Percentiles rank a stretch among this genome's conserved stretches.
Conservation (phyloP, 1,284 basidiomycete genomes). For the Anthracocystis setariae region DNA sequence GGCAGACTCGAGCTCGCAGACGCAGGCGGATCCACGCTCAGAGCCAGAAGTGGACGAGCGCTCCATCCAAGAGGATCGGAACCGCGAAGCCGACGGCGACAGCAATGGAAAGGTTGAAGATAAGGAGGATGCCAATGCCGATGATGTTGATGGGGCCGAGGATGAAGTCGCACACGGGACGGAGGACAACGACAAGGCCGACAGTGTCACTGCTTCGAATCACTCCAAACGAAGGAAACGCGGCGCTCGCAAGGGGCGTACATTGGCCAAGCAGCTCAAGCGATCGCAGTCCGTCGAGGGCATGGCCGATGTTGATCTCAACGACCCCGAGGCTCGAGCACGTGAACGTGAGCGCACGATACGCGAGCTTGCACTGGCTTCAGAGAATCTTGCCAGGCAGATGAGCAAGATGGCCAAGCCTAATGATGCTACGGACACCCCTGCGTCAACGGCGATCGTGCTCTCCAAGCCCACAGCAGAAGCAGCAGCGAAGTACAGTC, state of each 20-base stretch:
- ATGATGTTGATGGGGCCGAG: slow-evolving; percentile 4
- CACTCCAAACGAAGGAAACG: slow-evolving; percentile 55
- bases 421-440: slow-evolving; percentile 26
- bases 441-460: slow-evolving; percentile 13
- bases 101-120: neutral
- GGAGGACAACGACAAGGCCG: slow-evolving; percentile 19
- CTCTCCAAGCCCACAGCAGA: slow-evolving; percentile 46
- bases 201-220: slow-evolving; percentile 37
- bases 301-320: slow-evolving; percentile 23
- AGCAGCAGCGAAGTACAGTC: slow-evolving; percentile 35
- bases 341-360: slow-evolving; percentile 46
- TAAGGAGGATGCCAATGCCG: slow-evolving; percentile 2
- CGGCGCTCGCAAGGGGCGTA: slow-evolving; percentile 55
- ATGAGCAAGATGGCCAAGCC: slow-evolving; percentile 56
- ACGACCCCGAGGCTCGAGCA: slow-evolving; percentile 27
- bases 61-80: neutral
- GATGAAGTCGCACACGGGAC: slow-evolving; percentile 2
- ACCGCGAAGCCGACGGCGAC: neutral
- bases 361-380: slow-evolving; percentile 51
- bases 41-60: no score
- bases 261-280: slow-evolving; percentile 55
- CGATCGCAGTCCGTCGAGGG: slow-evolving; percentile 53
- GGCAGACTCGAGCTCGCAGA: no score
- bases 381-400: slow-evolving; percentile 53
- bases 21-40: no score